Evolutionary conservation across 306 rosid species (phyloP).

Genomic region (Purshia tridentata): DNA sequence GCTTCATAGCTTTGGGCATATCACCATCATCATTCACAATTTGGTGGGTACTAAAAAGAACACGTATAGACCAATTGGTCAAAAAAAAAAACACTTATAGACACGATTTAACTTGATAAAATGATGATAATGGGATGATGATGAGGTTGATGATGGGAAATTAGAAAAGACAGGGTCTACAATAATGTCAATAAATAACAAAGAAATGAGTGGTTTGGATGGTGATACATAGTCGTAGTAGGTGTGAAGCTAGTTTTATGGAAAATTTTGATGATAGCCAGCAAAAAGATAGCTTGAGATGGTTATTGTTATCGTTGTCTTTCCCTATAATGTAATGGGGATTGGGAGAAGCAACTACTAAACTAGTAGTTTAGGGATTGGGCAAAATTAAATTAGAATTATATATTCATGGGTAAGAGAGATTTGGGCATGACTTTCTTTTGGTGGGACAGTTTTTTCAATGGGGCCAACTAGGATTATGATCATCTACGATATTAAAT

Average conservation of each 20-base stretch:
- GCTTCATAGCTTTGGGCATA: neutral
- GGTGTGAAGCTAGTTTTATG: neutral
- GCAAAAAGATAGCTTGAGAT: neutral
- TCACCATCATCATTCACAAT: neutral
- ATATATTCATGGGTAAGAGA: slow-evolving; percentile 11
- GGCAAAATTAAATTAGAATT: neutral
- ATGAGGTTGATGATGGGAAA: slow-evolving; percentile 2
- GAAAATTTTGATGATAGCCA: neutral
- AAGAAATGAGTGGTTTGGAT: neutral
- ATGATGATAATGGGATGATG: neutral
- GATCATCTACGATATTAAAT: neutral
- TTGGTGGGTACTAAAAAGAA: neutral
- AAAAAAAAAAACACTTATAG: no score
- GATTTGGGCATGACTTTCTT: slow-evolving; percentile 18
- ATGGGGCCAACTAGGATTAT: neutral
- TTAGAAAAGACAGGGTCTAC: neutral
- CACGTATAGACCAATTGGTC: no score
- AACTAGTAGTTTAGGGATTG: neutral
- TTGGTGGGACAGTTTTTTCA: neutral
- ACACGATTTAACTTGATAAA: neutral
- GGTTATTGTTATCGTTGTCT: neutral
- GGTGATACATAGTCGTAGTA: neutral
- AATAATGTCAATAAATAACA: neutral
- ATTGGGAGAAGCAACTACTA: neutral
- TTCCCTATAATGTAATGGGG: neutral